phyloP scores from a whole-genome alignment of 2,329 filamentous ascomycete species.

The Calonectria ilicicola region DNA sequence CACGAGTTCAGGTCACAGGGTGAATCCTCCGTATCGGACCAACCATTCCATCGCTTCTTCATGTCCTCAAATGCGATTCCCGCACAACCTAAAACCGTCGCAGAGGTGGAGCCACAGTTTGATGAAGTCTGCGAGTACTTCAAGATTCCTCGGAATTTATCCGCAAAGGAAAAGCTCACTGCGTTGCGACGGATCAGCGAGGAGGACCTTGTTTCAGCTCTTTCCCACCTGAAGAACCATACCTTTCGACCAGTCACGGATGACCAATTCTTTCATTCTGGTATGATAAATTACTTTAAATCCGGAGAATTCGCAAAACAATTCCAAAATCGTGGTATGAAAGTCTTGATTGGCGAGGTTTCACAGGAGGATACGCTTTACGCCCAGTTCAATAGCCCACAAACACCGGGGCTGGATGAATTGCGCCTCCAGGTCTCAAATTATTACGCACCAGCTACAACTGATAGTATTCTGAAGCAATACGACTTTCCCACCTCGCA shows the following conservation, averaged over 20 bases:
- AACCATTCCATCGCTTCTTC: background rate
- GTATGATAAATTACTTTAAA: background rate
- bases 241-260: conserved; percentile 5
- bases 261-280: background rate
- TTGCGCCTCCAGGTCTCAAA: background rate
- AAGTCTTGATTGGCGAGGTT: background rate
- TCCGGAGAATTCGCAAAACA: background rate
- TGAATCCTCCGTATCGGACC: background rate
- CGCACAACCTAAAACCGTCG: background rate
- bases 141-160: background rate
- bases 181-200: background rate
- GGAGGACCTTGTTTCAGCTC: background rate
- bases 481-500: background rate
- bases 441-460: background rate
- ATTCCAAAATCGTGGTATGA: background rate
- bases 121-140: conserved; percentile 5
- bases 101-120: background rate
- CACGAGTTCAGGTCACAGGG: background rate
- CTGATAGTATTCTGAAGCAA: background rate
- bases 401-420: background rate
- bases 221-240: background rate
- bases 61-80: conserved; percentile 8
- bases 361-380: background rate
- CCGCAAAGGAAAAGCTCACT: background rate
- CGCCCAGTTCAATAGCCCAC: background rate